Conservation (phyloP, 768 basidiomycete genomes). For the Podaxis carcinomalis region DNA sequence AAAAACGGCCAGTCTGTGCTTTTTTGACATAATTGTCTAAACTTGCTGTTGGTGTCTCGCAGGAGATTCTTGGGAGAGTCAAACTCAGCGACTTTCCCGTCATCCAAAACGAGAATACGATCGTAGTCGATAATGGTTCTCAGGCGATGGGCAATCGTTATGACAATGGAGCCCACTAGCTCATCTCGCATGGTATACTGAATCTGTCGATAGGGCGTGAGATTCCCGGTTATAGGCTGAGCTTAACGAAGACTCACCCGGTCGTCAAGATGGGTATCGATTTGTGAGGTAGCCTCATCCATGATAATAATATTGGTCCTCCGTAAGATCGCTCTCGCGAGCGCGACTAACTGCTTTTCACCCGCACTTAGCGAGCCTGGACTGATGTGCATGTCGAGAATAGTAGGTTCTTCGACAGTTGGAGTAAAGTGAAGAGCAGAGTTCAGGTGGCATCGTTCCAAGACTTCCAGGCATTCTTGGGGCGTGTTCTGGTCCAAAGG, state of each 20-base stretch:
- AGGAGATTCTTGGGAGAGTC: conserved; percentile 61
- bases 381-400: conserved; percentile 60
- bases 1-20: conserved; percentile 52
- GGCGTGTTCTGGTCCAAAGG: conserved; percentile 56
- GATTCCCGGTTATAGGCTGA: conserved; percentile 30
- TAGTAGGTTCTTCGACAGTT: conserved; percentile 25
- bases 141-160: conserved; percentile 81
- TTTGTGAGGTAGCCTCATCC: conserved; percentile 78
- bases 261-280: conserved; percentile 67
- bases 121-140: conserved; percentile 77
- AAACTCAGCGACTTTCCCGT: conserved; percentile 72
- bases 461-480: conserved; percentile 60
- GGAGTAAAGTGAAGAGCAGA: conserved; percentile 36
- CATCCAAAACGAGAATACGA: conserved; percentile 68
- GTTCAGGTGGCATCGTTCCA: conserved; percentile 60
- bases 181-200: conserved; percentile 73
- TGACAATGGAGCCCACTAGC: conserved; percentile 64
- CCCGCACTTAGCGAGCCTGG: conserved; percentile 70
- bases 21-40: conserved; percentile 64
- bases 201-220: conserved; percentile 35
- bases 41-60: conserved; percentile 47
- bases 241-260: conserved; percentile 54
- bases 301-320: conserved; percentile 65
- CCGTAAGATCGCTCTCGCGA: conserved; percentile 66
- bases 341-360: conserved; percentile 70